These are phyloP conservation scores for Umbelopsis sp. DNA, from an alignment of 192 early-diverging fungal species.

Conservation along the genomic window DNA sequence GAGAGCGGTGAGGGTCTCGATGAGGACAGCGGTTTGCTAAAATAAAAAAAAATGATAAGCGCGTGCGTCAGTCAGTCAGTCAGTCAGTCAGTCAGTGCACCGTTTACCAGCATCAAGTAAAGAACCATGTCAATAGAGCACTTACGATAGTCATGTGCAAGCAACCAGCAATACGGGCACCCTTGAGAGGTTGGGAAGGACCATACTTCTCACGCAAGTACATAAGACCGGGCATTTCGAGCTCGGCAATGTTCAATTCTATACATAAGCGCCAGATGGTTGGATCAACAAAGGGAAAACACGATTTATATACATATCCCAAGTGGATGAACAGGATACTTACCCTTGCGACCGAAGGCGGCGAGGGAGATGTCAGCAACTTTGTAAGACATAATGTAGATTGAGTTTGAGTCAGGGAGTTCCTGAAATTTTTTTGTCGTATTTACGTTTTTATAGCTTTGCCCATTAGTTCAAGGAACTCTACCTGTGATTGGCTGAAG, in stretches of 20 bases:
- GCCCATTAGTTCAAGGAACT: not conserved
- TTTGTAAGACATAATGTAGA: constrained; percentile 41
- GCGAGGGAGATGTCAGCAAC: constrained; percentile 92
- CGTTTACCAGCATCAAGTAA: too few relatives aligned
- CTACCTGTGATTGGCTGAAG: not conserved
- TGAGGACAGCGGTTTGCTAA: constrained; percentile 93
- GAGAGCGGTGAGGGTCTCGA: constrained; percentile 93
- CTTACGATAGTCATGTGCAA: constrained; percentile 95
- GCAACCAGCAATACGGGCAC: constrained; percentile 96
- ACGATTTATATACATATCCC: not conserved
- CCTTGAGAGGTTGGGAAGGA: constrained; percentile 83
- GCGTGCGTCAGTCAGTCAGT: too few relatives aligned
- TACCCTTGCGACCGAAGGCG: constrained; percentile 97
- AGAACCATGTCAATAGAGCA: too few relatives aligned
- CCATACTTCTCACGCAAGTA: constrained; percentile 92
- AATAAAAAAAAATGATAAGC: too few relatives aligned
- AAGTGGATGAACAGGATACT: constrained; percentile 51
- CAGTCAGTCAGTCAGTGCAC: too few relatives aligned
- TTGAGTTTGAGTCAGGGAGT: constrained; percentile 8
- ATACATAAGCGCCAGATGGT: constrained; percentile 53
- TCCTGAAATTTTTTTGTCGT: constrained; percentile 1
- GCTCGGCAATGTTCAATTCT: constrained; percentile 68
- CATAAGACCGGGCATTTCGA: constrained; percentile 99
- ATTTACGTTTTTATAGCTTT: constrained; percentile 13
- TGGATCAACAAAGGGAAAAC: not conserved